phyloP scores from a whole-genome alignment of 305 asterid species.

The Petunia hybrid region DNA sequence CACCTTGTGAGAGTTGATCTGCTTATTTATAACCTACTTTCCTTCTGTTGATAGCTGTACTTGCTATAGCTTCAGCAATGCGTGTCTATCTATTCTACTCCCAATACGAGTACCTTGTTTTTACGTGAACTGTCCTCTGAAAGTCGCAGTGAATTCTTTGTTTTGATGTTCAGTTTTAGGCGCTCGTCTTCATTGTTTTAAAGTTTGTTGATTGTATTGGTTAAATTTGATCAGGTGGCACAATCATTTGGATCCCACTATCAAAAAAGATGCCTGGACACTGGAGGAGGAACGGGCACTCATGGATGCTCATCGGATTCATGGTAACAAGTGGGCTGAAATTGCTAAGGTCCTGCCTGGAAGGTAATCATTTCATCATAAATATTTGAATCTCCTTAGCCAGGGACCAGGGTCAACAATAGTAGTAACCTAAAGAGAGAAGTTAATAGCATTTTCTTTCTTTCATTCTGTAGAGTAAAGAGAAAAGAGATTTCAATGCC shows the following conservation, averaged over 20 bases:
- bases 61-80: constrained; percentile 10
- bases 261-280: constrained; percentile 95
- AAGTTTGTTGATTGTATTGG: background rate
- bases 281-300: constrained; percentile 88
- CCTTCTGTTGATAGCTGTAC: constrained; percentile 19
- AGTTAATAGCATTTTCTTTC: background rate
- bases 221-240: constrained; percentile 78
- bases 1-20: background rate
- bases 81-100: background rate
- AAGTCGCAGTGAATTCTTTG: constrained; percentile 4
- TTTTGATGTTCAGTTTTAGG: background rate
- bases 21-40: background rate
- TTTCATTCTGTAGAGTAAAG: constrained; percentile 4
- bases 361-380: constrained; percentile 59
- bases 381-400: background rate
- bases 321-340: constrained; percentile 99
- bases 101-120: constrained; percentile 16
- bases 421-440: background rate
- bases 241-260: constrained; percentile 95
- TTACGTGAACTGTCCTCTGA: background rate
- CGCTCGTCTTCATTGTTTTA: constrained; percentile 1
- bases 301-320: constrained; percentile 77
- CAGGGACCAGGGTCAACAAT: background rate
- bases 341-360: constrained; percentile 95
- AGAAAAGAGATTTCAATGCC: background rate